Conservation (phyloP, 805 yeast genomes). For the Jamesozyma hellenica region DNA sequence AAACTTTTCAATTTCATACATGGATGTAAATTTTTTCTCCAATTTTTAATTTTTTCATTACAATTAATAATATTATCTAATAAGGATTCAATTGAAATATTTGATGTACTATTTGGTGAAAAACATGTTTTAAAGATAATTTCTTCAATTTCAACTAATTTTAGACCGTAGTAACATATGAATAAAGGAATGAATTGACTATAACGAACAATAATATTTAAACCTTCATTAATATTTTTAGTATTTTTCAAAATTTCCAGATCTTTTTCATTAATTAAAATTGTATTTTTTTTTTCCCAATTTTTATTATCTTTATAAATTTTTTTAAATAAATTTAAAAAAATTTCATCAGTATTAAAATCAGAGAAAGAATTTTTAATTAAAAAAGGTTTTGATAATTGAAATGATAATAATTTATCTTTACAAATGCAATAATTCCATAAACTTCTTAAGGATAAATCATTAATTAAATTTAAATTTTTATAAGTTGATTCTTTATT, state of each 20-base stretch:
- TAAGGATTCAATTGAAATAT: constrained; percentile 8
- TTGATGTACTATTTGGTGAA: constrained; percentile 3
- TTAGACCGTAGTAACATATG: constrained; percentile 6
- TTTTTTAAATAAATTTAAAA: constrained; percentile 2
- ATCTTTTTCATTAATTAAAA: not conserved
- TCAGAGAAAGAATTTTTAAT: constrained; percentile 6
- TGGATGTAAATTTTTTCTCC: constrained; percentile 9
- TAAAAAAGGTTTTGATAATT: constrained; percentile 8
- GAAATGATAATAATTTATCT: constrained; percentile 9
- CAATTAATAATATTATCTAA: constrained; percentile 6
- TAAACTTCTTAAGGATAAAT: constrained; percentile 20
- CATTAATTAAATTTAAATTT: constrained; percentile 9
- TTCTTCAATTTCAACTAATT: constrained; percentile 6
- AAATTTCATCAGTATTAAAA: constrained; percentile 5
- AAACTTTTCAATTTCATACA: constrained; percentile 8
- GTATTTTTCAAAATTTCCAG: not conserved
- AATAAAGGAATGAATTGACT: constrained; percentile 3
- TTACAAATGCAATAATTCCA: constrained; percentile 34
- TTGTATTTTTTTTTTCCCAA: not conserved
- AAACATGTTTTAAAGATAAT: constrained; percentile 6
- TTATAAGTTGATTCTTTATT: constrained; percentile 38
- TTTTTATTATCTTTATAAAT: not conserved
- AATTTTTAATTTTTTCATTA: constrained; percentile 4
- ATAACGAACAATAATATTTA: constrained; percentile 4
- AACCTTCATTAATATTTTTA: constrained; percentile 2